Percentiles rank a stretch among this genome's conserved stretches.
These are phyloP conservation scores for Oryza punctata DNA, from an alignment of 176 grass and related monocot genomes.

Conservation along the genomic window DNA sequence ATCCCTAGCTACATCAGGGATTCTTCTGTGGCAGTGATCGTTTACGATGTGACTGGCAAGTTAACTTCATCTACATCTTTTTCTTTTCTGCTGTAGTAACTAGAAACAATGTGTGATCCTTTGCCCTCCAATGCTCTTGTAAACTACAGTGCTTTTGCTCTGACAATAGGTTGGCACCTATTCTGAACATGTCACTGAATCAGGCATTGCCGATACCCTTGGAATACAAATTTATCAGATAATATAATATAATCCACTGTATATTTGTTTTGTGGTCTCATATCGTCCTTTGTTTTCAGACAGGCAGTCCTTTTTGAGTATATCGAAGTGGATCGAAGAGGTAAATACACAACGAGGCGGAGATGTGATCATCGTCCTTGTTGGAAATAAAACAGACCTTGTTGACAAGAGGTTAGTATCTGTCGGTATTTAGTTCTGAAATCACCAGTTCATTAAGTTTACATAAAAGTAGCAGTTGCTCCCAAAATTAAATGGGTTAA, in stretches of 20 bases:
- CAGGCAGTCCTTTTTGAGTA: conserved; percentile 72
- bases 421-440: neutral
- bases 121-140: neutral
- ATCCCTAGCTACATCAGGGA: conserved; percentile 90
- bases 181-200: neutral
- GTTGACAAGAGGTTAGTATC: conserved; percentile 66
- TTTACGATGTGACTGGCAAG: conserved; percentile 76
- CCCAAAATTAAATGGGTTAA: neutral
- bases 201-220: neutral
- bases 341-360: conserved; percentile 62
- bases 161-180: neutral
- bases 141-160: neutral
- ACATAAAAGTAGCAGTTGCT: neutral
- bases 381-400: conserved; percentile 87
- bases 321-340: conserved; percentile 79
- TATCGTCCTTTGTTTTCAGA: conserved; percentile 46
- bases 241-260: neutral
- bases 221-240: neutral
- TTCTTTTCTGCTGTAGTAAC: neutral
- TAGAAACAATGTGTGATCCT: neutral
- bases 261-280: neutral
- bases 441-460: neutral
- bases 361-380: conserved; percentile 76
- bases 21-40: conserved; percentile 78
- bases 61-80: neutral